Base-by-base conservation (phyloP, 306 rosid genomes). In the Rosa persica region DNA sequence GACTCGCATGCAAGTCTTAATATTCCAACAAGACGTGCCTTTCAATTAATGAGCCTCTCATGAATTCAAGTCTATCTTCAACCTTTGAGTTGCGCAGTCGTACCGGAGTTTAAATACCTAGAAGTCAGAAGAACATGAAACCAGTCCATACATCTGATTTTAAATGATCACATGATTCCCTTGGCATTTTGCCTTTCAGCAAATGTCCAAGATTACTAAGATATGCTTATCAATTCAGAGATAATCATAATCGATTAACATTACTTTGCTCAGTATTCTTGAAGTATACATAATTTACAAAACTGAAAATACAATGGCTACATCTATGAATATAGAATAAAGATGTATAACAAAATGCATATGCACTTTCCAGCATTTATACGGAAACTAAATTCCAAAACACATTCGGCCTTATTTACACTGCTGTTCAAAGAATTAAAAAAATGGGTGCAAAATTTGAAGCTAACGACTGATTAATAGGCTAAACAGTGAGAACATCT, bases 401-500 rank as follows among this genome's bases (percentile, higher is more conserved):
- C 1, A 48, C 8, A 13, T 13, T 7, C 34, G 25, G 6, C 43
- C 11, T 27, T 61, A 43, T 25, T 2, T 44, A 75, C 46, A 44
- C 57, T 1, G 68, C 17, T 20, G 78, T 11, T 60, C 10, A 60
- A 75, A 60, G 17, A 60, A 74, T 0, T 22, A 1, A 23, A 75
- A 17, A 46, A 75, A 75, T 40, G 30, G 8, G n/a, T 61, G n/a
- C 34, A 61, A 19, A 73, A 10, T 25, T 4, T 19, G 47, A 58
- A 23, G 68, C 47, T 74, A 40, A 8, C 58, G 11, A 42, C 44
- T 20, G 81, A 55, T 48, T 12, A 48, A 25, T n/a, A 58, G 61
- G 27, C 61, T 80, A 81, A 62, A 83, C 23, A 30, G 34, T 19
- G 38, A 67, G 58, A 36, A 57, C 65, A 52, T 61, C 73, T 74